These are phyloP conservation scores for Hypericum perforatum DNA, from an alignment of 345 rosid species.

Conservation along the genomic window DNA sequence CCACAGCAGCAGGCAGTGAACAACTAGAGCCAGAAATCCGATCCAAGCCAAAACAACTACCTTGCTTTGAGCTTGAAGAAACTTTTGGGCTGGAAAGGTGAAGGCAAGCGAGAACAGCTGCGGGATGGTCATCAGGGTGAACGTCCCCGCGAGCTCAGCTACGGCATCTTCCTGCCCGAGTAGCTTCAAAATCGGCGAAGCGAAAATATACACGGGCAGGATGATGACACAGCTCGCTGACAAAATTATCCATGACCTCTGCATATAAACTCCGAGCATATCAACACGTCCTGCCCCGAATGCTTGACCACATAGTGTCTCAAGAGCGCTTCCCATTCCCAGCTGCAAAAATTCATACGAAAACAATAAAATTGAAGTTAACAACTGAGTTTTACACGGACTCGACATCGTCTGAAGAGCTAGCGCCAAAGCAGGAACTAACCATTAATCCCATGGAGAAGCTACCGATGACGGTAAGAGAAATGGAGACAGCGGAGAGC, in stretches of 20 bases:
- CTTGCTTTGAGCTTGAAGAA: constrained; percentile 79
- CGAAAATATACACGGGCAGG: constrained; percentile 34
- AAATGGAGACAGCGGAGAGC: too few relatives aligned
- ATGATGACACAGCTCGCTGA: too few relatives aligned
- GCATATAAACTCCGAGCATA: too few relatives aligned
- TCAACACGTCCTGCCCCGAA: too few relatives aligned
- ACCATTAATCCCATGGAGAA: constrained; percentile 78
- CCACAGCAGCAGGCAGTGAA: constrained; percentile 40
- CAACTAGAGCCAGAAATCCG: constrained; percentile 31
- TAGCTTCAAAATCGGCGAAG: constrained; percentile 49
- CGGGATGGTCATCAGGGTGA: constrained; percentile 45
- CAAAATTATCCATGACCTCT: too few relatives aligned
- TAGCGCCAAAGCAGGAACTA: neutral
- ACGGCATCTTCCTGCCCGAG: constrained; percentile 50
- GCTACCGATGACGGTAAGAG: constrained; percentile 30
- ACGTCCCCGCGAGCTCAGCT: constrained; percentile 47
- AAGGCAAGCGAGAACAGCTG: constrained; percentile 58
- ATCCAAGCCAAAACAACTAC: constrained; percentile 48
- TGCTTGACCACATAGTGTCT: too few relatives aligned
- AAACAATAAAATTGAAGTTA: too few relatives aligned
- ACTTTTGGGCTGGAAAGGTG: constrained; percentile 51
- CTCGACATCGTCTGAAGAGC: too few relatives aligned
- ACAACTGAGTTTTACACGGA: too few relatives aligned
- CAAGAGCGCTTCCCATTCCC: too few relatives aligned
- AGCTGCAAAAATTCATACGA: too few relatives aligned